A percentile compares a stretch with the other conserved stretches of the same genome.
phyloP scores from a whole-genome alignment of 768 basidiomycete species.

The Xerocomellus intermedius region DNA sequence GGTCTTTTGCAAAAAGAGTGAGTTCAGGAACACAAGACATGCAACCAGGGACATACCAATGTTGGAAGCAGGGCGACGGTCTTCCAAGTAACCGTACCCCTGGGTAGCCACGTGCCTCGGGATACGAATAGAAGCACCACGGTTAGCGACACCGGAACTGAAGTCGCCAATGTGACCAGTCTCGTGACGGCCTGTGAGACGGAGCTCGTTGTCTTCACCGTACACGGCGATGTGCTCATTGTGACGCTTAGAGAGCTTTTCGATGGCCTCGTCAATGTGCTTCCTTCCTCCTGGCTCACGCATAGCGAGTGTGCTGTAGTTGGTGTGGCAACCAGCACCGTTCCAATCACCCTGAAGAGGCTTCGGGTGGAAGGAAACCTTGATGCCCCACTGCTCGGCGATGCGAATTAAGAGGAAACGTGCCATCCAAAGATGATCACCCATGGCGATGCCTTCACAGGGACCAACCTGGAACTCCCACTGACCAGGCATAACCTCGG shows the following conservation, averaged over 20 bases:
- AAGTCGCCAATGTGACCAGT: conserved; percentile 92
- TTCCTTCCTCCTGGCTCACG: conserved; percentile 94
- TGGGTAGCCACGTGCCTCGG: conserved; percentile 90
- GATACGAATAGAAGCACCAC: conserved; percentile 95
- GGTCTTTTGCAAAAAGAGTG: conserved; percentile 50
- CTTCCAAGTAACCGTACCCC: conserved; percentile 95
- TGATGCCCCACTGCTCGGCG: conserved; percentile 96
- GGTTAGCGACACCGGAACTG: conserved; percentile 95
- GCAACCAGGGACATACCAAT: conserved; percentile 55
- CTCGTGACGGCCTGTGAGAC: conserved; percentile 96
- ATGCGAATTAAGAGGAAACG: conserved; percentile 94
- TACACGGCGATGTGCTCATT: conserved; percentile 96
- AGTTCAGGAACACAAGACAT: neutral
- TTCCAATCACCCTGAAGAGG: conserved; percentile 98
- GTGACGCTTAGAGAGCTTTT: conserved; percentile 89
- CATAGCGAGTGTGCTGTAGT: conserved; percentile 94
- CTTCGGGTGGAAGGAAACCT: conserved; percentile 99
- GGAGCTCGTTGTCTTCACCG: conserved; percentile 95
- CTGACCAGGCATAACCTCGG: conserved; percentile 99
- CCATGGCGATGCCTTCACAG: conserved; percentile 96
- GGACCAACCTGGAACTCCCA: conserved; percentile 99
- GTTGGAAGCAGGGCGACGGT: conserved; percentile 97
- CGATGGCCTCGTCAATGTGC: conserved; percentile 87
- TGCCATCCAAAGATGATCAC: conserved; percentile 99
- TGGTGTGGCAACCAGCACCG: conserved; percentile 98